Base-by-base conservation (phyloP, 1,139 yeast genomes). In the Hyphopichia wangnamkhiaoensis region DNA sequence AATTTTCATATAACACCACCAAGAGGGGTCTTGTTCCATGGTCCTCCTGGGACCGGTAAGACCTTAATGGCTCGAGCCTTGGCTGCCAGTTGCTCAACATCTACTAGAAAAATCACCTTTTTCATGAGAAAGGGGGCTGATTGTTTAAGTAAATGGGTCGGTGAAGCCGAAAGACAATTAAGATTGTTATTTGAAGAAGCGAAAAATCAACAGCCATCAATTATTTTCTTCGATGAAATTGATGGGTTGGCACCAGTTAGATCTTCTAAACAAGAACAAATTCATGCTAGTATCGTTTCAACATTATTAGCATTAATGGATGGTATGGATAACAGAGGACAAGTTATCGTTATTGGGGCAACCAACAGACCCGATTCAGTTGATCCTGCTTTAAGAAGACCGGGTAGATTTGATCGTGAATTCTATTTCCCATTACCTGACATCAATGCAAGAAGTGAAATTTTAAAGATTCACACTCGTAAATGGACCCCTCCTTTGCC, bases 31-130 rank as follows among this genome's bases (percentile, higher is more conserved):
- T 65, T 94, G 40, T 94, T 94, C 66, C 98, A 94, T 63, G 99
- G 99, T 31, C 99, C 98, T 3, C 99, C 99, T 1, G 99, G 99
- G 49, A 94, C 98, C 0, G 99, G 99, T 73, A 94, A 94, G 59
- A 94, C 99, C 0, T 74, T 94, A 38, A 90, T 94, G 96, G 98
- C 98, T 0, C 72, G 98, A 46, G 99, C 98, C 0, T 70, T 94
- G 38, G 98, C 98, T 1, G 93, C 98, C 1, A 86, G 95, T 50
- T 91, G 96, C 54, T 86, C 96, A 0, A 80, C 94, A 0, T 82
- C 86, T 10, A 76, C 78, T 33, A 71, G 86, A 44, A 93, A 93
- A 53, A 91, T 94, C 40, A 89, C 98, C 0, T 94, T 94, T 57
- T 94, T 90, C 63, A 94, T 94, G 99, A 74, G 99, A 48, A 94